phyloP scores from a whole-genome alignment of 805 yeast genomes.

The Tetrapisispora phaffii region DNA sequence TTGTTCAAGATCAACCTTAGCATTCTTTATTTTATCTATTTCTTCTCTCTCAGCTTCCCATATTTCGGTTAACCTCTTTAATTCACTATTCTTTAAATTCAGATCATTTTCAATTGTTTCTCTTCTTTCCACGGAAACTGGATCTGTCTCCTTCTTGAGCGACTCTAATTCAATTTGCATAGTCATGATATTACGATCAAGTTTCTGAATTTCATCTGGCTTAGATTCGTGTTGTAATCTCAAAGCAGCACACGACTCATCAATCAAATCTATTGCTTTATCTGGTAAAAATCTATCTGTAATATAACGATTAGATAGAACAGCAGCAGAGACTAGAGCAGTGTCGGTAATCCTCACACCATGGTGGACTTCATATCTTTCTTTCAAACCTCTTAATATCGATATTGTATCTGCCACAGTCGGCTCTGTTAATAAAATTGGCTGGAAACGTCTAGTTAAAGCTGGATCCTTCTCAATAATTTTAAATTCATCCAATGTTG shows the following conservation, averaged over 20 bases:
- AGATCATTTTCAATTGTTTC: slow-evolving; percentile 64
- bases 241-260: slow-evolving; percentile 93
- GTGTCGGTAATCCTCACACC: slow-evolving; percentile 92
- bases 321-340: slow-evolving; percentile 89
- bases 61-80: slow-evolving; percentile 58
- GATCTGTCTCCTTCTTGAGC: slow-evolving; percentile 83
- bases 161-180: slow-evolving; percentile 93
- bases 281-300: slow-evolving; percentile 90
- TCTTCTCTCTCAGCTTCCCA: slow-evolving; percentile 81
- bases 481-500: slow-evolving; percentile 89
- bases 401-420: slow-evolving; percentile 84
- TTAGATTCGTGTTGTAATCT: slow-evolving; percentile 93
- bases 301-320: slow-evolving; percentile 79
- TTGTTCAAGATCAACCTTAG: slow-evolving; percentile 74
- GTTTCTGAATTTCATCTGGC: slow-evolving; percentile 85
- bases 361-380: slow-evolving; percentile 91
- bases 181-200: slow-evolving; percentile 86
- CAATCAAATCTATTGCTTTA: slow-evolving; percentile 92
- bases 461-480: slow-evolving; percentile 96
- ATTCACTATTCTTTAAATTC: slow-evolving; percentile 50
- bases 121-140: slow-evolving; percentile 68
- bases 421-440: slow-evolving; percentile 81
- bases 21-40: slow-evolving; percentile 66
- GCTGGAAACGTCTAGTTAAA: slow-evolving; percentile 84
- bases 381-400: slow-evolving; percentile 86